Percentiles rank a stretch among this genome's conserved stretches.
phyloP scores from a whole-genome alignment of 2,329 filamentous ascomycete genomes.

The Oidium heveae region DNA sequence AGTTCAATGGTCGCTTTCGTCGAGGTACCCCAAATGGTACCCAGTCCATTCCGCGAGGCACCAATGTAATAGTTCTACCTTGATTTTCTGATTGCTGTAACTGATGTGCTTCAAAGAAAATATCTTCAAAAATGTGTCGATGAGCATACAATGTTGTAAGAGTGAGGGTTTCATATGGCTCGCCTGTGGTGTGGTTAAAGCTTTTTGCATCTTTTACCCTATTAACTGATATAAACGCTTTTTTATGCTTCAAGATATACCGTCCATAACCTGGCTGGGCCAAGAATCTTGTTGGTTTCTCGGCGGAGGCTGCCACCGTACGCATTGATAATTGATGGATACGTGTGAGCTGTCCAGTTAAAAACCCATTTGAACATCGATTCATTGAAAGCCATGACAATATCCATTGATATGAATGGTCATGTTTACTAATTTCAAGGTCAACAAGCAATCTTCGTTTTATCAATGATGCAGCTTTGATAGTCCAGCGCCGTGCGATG shows the following conservation, averaged over 20 bases:
- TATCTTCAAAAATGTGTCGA: conserved; percentile 66
- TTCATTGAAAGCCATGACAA: conserved; percentile 82
- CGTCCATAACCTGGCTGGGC: conserved; percentile 77
- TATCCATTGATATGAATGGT: conserved; percentile 84
- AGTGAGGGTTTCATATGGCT: conserved; percentile 83
- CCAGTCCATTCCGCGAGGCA: conserved; percentile 67
- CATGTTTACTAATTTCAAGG: conserved; percentile 83
- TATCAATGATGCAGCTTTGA: conserved; percentile 46
- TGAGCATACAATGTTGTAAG: conserved; percentile 79
- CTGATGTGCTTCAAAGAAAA: conserved; percentile 68
- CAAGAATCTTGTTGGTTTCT: conserved; percentile 50
- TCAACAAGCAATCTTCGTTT: conserved; percentile 76
- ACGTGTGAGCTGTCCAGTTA: conserved; percentile 30
- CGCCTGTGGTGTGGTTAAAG: conserved; percentile 55
- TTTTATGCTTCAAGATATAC: conserved; percentile 67
- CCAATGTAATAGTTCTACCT: conserved; percentile 83
- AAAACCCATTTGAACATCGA: conserved; percentile 24
- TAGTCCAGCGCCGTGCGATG: conserved; percentile 52
- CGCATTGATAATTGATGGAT: conserved; percentile 33
- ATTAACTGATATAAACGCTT: conserved; percentile 69
- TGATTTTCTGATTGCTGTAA: conserved; percentile 60
- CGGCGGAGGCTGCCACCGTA: conserved; percentile 34
- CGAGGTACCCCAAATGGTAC: conserved; percentile 59
- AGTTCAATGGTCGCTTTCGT: conserved; percentile 65
- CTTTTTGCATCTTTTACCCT: conserved; percentile 58